Evolutionary conservation across 2,329 filamentous ascomycete species (phyloP), one percentile per base, ranked within the genome.

Genomic region (Cadophora sp.): DNA sequence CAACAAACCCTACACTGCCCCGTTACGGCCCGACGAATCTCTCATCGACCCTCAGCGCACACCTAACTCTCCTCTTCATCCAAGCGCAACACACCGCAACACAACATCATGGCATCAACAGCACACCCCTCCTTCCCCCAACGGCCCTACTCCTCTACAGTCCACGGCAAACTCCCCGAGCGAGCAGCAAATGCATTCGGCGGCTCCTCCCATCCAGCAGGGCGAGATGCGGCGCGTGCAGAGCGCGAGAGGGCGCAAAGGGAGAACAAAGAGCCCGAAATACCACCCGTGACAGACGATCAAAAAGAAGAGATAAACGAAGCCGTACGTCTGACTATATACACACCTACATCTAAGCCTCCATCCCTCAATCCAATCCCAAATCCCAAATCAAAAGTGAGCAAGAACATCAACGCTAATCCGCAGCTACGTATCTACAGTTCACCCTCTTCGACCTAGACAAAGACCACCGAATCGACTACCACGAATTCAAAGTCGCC

Each of bases 361-460:
- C 16, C 43, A 8, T 13, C 43, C n/a, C 18, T n/a, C 43, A 5
- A 45, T 20, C 1, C 43, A 22, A 39, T 39, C 36, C 11, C 36
- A 39, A 39, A 39, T 9, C 36, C 2, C 8, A 13, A 48, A 48
- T 22, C 45, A 22, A 14, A 65, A 51, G 16, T 33, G 43, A 22
- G 64, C 30, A 62, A 18, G n/a, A n/a, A n/a, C n/a, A n/a, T 55
- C 36, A 33, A 62, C 33, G 30, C 45, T 24, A 39, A 36, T 45
- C 48, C 5, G 14, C 33, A 20, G 20, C n/a, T n/a, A 48, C 11
- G 14, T n/a, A 45, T n/a, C 14, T 16, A 50, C 72, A 97, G 91
- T 98, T 98, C 80, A 90, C 90, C 69, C 89, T 98, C 72, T 98
- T 99, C 84, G 96, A 98, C 79, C 91, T 97, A 76, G 95, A 98